A percentile compares a stretch with the other conserved stretches of the same genome.
These are phyloP conservation scores for Capronia epimyces DNA, from an alignment of 2,329 filamentous ascomycete species.

Conservation along the genomic window DNA sequence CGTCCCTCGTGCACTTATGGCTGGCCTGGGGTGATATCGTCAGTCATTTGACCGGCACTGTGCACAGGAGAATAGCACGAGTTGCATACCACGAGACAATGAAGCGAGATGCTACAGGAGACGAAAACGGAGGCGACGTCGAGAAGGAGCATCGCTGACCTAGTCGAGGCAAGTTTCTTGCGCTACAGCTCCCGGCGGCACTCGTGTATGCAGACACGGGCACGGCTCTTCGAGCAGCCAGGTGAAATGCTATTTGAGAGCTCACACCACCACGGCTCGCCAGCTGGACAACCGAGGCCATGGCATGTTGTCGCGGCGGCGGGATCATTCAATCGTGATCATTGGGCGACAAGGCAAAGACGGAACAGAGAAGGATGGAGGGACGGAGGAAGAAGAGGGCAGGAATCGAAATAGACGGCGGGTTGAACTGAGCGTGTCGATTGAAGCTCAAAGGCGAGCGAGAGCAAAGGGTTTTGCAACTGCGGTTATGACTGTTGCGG, in stretches of 20 bases:
- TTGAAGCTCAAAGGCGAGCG: not conserved
- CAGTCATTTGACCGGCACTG: not conserved
- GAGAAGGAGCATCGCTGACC: not conserved
- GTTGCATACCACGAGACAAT: not conserved
- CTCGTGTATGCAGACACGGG: not conserved
- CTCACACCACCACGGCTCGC: not conserved
- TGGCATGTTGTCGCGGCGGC: constrained; percentile 10
- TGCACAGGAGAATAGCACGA: not conserved
- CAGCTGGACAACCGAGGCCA: constrained; percentile 1
- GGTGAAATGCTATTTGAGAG: not conserved
- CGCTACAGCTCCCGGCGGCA: not conserved
- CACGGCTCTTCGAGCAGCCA: not conserved
- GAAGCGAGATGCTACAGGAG: not conserved
- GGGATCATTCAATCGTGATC: constrained; percentile 2
- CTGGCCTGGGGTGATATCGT: not conserved
- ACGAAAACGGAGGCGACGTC: not conserved
- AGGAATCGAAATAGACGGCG: not conserved
- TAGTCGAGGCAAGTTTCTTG: not conserved
- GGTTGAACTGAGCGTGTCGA: not conserved
- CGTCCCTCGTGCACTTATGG: not conserved
- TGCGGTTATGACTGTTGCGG: too few relatives aligned
- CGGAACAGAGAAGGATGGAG: not conserved
- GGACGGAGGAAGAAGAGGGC: not conserved
- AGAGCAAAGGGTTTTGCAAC: not conserved
- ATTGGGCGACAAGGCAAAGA: not conserved